Conservation (phyloP, 768 basidiomycete species). For the Strobilomyces confusus region DNA sequence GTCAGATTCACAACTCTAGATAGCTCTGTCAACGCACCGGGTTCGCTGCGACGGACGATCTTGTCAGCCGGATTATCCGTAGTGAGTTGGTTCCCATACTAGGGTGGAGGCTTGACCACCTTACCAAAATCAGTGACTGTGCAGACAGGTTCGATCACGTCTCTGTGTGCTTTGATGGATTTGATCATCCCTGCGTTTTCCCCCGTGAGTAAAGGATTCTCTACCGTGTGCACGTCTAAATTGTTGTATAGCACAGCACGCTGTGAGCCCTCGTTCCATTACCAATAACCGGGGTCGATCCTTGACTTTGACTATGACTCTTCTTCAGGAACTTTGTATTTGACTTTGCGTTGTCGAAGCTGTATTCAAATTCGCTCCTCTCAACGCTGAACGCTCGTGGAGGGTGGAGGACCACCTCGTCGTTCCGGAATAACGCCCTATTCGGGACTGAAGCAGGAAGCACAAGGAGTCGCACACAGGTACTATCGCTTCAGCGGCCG, state of each 20-base stretch:
- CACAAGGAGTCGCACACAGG: constrained; percentile 2
- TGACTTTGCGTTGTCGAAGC: constrained; percentile 26
- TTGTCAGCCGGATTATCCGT: constrained; percentile 40
- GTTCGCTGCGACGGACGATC: constrained; percentile 32
- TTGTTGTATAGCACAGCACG: not conserved
- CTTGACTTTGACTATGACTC: not conserved
- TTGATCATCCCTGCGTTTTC: not conserved
- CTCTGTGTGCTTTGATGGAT: constrained; percentile 13
- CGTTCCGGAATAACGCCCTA: constrained; percentile 3
- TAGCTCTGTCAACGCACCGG: constrained; percentile 42
- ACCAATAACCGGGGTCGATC: too few species aligned
- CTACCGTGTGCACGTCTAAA: not conserved
- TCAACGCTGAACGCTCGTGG: constrained; percentile 21
- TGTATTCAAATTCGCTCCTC: constrained; percentile 24
- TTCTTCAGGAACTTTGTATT: constrained; percentile 15
- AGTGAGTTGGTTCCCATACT: constrained; percentile 18
- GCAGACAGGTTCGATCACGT: constrained; percentile 24
- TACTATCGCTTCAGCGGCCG: not conserved
- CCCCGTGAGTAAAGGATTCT: not conserved
- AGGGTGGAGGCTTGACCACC: not conserved
- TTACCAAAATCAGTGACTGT: constrained; percentile 20
- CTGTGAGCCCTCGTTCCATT: not conserved
- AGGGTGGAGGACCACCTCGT: constrained; percentile 15
- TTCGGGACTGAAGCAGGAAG: not conserved
- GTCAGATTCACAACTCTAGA: not conserved